Base-by-base conservation (phyloP, 1,139 yeast species). In the Sugiyamaella castrensis region DNA sequence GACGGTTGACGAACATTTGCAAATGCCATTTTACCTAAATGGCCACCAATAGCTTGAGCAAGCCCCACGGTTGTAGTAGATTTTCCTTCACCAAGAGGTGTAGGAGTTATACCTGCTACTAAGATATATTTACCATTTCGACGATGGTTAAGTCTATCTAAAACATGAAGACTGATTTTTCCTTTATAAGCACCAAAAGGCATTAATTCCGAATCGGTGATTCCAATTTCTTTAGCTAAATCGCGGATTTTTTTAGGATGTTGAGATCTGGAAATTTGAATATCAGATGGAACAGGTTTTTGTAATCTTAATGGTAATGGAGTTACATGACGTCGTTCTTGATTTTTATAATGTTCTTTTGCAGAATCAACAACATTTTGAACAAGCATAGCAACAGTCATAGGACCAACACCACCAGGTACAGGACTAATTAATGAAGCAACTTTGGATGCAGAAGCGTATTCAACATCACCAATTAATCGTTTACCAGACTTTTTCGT, bases 391-490 rank as follows among this genome's bases (percentile, higher is more conserved):
- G 98, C 98, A 46, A 92, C 98, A 10, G 99, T 92, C 98, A 92
- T 92, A 61, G 98, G 99, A 47, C 98, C 98, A 53, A 92, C 98
- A 58, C 98, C 98, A 65, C 99, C 99, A 45, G 98, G 99, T 51
- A 92, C 99, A 28, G 98, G 98, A 24, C 98, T 92, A 64, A 92
- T 79, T 63, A 77, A 75, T 33, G 84, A 75, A 29, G 95, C 96
- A 53, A 77, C 80, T 49, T 78, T 73, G 44, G 76, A 65, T 49
- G 88, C 88, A 26, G 81, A 71, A 44, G 76, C 83, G 61, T 79
- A 89, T 57, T 91, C 96, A 53, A 91, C 96, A 66, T 92, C 98
- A 52, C 99, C 99, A 44, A 89, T 96, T 70, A 91, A 77, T 65
- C 85, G 80, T 63, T 80, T 80, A 43, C 98, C 98, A 8, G 87